Evolutionary conservation across 768 basidiomycete species (phyloP).

Genomic region (Kwoniella dendrophila): DNA sequence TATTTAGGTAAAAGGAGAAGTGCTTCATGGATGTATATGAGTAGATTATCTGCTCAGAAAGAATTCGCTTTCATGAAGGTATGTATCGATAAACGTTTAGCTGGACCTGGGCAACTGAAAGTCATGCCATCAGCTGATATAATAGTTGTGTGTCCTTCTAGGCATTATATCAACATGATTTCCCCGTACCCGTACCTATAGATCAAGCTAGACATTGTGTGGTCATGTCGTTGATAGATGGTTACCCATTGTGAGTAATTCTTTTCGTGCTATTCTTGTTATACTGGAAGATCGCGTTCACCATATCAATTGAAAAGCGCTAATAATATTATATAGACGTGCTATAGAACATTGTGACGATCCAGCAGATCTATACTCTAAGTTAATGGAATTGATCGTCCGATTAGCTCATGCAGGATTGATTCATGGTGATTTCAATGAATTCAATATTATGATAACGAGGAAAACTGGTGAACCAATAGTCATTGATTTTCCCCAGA

Average conservation of each 20-base stretch:
- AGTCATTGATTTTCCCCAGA: slow-evolving; percentile 98
- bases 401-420: slow-evolving; percentile 89
- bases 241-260: slow-evolving; percentile 79
- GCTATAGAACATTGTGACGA: slow-evolving; percentile 81
- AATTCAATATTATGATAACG: slow-evolving; percentile 95
- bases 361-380: slow-evolving; percentile 86
- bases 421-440: slow-evolving; percentile 99
- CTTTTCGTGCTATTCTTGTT: neutral
- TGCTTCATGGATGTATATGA: slow-evolving; percentile 99
- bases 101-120: neutral
- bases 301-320: no score
- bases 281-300: no score
- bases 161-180: slow-evolving; percentile 87
- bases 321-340: slow-evolving; percentile 57
- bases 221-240: slow-evolving; percentile 93
- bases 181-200: slow-evolving; percentile 89
- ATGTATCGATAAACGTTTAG: slow-evolving; percentile 21
- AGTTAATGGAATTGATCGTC: slow-evolving; percentile 92
- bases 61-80: slow-evolving; percentile 99
- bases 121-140: no score
- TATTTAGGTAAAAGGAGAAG: slow-evolving; percentile 93
- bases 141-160: slow-evolving; percentile 49
- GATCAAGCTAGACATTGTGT: slow-evolving; percentile 95
- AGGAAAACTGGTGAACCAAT: slow-evolving; percentile 75
- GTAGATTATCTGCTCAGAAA: slow-evolving; percentile 90